phyloP scores from a whole-genome alignment of 208 protist species.

The Dictyostelium gargantuum region DNA sequence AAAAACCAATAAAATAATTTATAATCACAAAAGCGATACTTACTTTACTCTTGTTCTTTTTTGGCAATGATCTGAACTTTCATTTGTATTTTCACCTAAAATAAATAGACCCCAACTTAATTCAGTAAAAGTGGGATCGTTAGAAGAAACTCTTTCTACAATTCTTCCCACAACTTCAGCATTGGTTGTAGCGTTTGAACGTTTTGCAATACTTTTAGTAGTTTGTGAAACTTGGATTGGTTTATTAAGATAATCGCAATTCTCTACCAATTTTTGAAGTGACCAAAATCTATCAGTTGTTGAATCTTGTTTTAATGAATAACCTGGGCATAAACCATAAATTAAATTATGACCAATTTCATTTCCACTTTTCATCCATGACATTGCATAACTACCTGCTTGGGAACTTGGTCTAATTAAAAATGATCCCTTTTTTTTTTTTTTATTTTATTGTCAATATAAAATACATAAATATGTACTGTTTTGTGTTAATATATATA shows the following conservation, averaged over 20 bases:
- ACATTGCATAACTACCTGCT: conserved; percentile 64
- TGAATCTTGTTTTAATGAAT: conserved; percentile 48
- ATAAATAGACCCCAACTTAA: conserved; percentile 36
- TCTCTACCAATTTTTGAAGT: conserved; percentile 33
- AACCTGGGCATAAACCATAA: conserved; percentile 59
- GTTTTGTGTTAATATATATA: too few relatives aligned
- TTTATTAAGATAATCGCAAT: conserved; percentile 13
- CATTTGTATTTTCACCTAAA: conserved; percentile 40
- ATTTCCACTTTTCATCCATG: conserved; percentile 31
- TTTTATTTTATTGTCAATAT: too few relatives aligned
- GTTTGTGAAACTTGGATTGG: not conserved
- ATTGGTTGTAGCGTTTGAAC: conserved; percentile 29
- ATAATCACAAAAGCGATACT: not conserved
- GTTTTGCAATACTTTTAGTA: conserved; percentile 18
- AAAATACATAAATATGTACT: too few relatives aligned
- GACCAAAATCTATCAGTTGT: conserved; percentile 40
- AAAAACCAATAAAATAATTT: too few relatives aligned
- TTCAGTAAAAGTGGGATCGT: conserved; percentile 13
- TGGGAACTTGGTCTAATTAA: conserved; percentile 66
- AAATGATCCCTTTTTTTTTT: conserved; percentile 33
- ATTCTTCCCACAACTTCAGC: conserved; percentile 38
- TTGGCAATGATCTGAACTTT: conserved; percentile 1
- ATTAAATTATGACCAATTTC: conserved; percentile 63
- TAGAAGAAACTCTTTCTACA: conserved; percentile 3
- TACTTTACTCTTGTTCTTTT: conserved; percentile 41